Evolutionary conservation across 805 yeast genomes (phyloP).

Genomic region (Yarrowia sp.): DNA sequence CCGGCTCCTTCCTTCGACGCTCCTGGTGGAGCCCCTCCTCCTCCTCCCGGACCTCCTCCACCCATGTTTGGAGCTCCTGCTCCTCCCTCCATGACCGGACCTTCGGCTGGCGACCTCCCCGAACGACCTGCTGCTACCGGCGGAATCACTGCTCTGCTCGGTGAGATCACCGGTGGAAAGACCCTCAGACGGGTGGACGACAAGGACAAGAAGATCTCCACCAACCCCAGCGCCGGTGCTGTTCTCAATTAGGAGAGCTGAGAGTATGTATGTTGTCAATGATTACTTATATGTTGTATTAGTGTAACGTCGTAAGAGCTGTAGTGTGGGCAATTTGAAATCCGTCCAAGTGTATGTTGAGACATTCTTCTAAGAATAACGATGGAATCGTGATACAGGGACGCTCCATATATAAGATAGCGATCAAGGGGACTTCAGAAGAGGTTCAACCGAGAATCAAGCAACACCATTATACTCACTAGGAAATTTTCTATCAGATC

Average conservation of each 20-base stretch:
- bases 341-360: too few relatives aligned
- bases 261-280: not conserved
- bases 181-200: constrained; percentile 48
- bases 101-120: constrained; percentile 45
- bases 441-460: too few relatives aligned
- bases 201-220: constrained; percentile 46
- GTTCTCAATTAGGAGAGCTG: constrained; percentile 4
- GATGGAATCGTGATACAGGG: too few relatives aligned
- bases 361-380: too few relatives aligned
- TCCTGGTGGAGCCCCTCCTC: constrained; percentile 49
- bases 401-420: too few relatives aligned
- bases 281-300: not conserved
- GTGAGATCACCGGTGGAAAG: constrained; percentile 50
- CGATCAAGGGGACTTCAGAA: too few relatives aligned
- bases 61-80: constrained; percentile 51
- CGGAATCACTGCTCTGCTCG: constrained; percentile 47
- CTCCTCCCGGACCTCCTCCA: constrained; percentile 51
- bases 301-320: too few relatives aligned
- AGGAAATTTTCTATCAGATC: too few relatives aligned
- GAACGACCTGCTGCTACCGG: constrained; percentile 44
- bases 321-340: too few relatives aligned
- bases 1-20: constrained; percentile 55
- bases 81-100: constrained; percentile 46
- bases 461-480: too few relatives aligned
- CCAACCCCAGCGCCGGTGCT: constrained; percentile 37